These are phyloP conservation scores for Claviceps paspali DNA, from an alignment of 2,329 filamentous ascomycete species.

Conservation along the genomic window DNA sequence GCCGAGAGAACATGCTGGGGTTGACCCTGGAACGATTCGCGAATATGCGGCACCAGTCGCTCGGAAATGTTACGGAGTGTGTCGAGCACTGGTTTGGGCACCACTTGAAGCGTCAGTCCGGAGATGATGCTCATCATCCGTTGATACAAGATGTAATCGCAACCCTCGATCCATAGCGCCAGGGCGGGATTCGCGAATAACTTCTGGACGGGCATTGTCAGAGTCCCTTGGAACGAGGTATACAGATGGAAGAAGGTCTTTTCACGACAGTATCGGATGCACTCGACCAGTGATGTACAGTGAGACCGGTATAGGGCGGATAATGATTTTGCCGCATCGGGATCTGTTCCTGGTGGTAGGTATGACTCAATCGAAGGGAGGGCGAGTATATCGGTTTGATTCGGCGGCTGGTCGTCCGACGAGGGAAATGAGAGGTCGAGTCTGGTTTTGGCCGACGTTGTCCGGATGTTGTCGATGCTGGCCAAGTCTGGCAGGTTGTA, in stretches of 20 bases:
- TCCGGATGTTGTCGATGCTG: constrained; percentile 42
- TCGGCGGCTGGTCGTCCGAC: constrained; percentile 32
- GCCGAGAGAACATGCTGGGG: constrained; percentile 75
- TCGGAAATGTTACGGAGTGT: constrained; percentile 79
- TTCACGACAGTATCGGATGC: constrained; percentile 89
- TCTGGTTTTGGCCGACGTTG: constrained; percentile 40
- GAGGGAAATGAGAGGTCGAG: constrained; percentile 46
- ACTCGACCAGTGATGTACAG: constrained; percentile 88
- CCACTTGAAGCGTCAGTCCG: constrained; percentile 77
- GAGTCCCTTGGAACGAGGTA: constrained; percentile 85
- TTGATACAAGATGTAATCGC: constrained; percentile 90
- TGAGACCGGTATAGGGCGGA: constrained; percentile 84
- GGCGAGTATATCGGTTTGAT: constrained; percentile 53
- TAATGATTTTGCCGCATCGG: constrained; percentile 73
- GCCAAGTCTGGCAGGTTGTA: constrained; percentile 44
- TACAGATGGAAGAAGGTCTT: constrained; percentile 94
- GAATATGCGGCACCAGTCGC: constrained; percentile 65
- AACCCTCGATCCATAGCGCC: constrained; percentile 87
- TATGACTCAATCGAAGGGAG: constrained; percentile 80
- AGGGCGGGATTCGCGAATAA: constrained; percentile 68
- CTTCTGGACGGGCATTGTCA: constrained; percentile 94
- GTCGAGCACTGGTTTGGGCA: constrained; percentile 74
- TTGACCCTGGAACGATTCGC: constrained; percentile 70
- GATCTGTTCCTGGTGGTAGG: constrained; percentile 66
- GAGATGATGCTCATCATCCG: constrained; percentile 90